Conservation (phyloP, 2,329 filamentous ascomycete species). For the Fonsecaea pedrosoi region DNA sequence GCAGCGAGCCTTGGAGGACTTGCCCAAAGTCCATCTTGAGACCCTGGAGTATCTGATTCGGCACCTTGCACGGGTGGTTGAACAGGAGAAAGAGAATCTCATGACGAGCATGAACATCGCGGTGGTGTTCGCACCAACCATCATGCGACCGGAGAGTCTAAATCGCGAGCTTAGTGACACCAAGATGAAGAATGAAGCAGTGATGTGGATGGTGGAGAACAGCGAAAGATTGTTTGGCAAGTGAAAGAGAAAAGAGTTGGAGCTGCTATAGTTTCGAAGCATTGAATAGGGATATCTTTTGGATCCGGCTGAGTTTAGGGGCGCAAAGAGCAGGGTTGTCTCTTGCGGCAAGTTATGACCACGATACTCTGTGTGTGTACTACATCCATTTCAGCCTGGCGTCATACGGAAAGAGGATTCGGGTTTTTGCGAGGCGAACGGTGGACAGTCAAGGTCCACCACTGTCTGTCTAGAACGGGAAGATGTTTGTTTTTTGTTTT, state of each 20-base stretch:
- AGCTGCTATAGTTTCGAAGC: conserved; percentile 1
- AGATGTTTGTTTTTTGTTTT: conserved; percentile 6
- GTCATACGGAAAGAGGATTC: conserved; percentile 7
- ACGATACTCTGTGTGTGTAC: conserved; percentile 13
- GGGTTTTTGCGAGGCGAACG: neutral
- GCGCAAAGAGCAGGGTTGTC: neutral
- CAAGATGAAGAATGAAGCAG: conserved; percentile 86
- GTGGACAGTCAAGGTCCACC: conserved; percentile 6
- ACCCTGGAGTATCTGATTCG: conserved; percentile 93
- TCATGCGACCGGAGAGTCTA: conserved; percentile 89
- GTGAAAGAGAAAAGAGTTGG: conserved; percentile 12
- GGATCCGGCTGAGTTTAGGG: conserved; percentile 16
- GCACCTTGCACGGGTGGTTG: conserved; percentile 86
- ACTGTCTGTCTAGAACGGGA: conserved; percentile 12
- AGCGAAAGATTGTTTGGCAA: conserved; percentile 76
- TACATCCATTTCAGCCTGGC: conserved; percentile 24
- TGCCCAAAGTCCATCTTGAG: conserved; percentile 84
- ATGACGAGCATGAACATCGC: conserved; percentile 97
- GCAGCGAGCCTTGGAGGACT: conserved; percentile 73
- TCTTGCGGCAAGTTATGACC: conserved; percentile 14
- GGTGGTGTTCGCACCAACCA: conserved; percentile 96
- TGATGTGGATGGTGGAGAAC: conserved; percentile 93
- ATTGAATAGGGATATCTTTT: conserved; percentile 27
- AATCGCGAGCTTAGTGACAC: conserved; percentile 97
- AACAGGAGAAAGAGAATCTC: conserved; percentile 82